phyloP scores from a whole-genome alignment of 2,329 filamentous ascomycete species.

The Nectriaceae sp. region DNA sequence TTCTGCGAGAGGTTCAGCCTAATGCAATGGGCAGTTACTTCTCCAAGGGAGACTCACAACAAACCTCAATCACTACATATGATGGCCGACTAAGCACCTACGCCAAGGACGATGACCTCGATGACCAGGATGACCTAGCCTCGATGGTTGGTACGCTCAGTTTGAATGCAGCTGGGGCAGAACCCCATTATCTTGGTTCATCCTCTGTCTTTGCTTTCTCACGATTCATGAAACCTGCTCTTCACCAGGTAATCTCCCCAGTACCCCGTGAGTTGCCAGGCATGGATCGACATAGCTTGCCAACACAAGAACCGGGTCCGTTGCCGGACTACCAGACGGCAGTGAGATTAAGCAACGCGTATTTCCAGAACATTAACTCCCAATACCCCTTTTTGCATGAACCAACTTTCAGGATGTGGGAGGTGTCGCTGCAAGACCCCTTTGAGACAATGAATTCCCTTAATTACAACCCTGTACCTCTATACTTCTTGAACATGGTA shows the following conservation, averaged over 20 bases:
- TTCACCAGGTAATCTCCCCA: background rate
- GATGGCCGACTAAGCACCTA: background rate
- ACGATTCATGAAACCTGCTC: slow-evolving; percentile 20
- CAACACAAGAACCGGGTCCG: no score
- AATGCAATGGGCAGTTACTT: background rate
- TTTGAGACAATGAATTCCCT: no score
- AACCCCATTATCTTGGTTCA: slow-evolving; percentile 30
- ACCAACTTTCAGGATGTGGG: slow-evolving; percentile 11
- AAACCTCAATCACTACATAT: background rate
- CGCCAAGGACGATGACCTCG: no score
- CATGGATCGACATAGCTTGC: no score
- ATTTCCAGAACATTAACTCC: slow-evolving; percentile 12
- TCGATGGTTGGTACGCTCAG: slow-evolving; percentile 20
- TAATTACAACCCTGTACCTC: no score
- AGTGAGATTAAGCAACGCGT: slow-evolving; percentile 3
- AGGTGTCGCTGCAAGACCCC: no score
- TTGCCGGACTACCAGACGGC: slow-evolving; percentile 2
- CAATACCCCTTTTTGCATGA: slow-evolving; percentile 14
- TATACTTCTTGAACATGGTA: slow-evolving; percentile 10
- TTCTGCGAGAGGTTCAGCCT: background rate
- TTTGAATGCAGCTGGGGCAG: slow-evolving; percentile 12
- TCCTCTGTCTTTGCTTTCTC: slow-evolving; percentile 32
- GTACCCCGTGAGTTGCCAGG: no score
- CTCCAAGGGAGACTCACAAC: background rate
- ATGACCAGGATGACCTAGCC: slow-evolving; percentile 11